Conservation (phyloP, 2,329 filamentous ascomycete species). For the Ophiocordyceps camponoti-leonardi region DNA sequence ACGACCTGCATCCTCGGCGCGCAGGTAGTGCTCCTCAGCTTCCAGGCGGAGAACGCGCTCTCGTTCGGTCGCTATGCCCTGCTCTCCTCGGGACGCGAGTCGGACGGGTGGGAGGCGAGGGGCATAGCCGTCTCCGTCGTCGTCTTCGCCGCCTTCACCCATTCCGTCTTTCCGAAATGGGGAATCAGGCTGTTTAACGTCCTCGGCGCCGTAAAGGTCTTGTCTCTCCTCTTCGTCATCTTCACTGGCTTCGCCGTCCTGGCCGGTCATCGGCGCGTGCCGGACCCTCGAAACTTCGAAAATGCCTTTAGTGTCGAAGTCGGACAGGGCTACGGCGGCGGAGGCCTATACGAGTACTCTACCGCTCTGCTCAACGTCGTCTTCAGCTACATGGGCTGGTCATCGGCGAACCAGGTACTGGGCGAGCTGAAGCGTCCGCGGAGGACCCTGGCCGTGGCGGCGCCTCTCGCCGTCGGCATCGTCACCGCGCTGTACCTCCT, state of each 20-base stretch:
- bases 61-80: constrained; percentile 49
- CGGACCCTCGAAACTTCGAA: constrained; percentile 38
- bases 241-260: constrained; percentile 41
- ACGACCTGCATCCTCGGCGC: constrained; percentile 46
- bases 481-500: constrained; percentile 45
- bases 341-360: constrained; percentile 31
- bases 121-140: constrained; percentile 36
- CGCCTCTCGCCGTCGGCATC: constrained; percentile 37
- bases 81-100: constrained; percentile 35
- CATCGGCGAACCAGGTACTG: constrained; percentile 45
- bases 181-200: constrained; percentile 42
- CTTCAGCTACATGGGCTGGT: constrained; percentile 47
- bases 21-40: constrained; percentile 45
- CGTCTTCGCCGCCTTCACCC: constrained; percentile 35
- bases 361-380: constrained; percentile 40
- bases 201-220: constrained; percentile 42
- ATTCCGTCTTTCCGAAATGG: constrained; percentile 35
- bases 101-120: constrained; percentile 37
- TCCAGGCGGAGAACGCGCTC: constrained; percentile 54
- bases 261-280: constrained; percentile 27
- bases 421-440: constrained; percentile 37
- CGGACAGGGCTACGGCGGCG: constrained; percentile 22
- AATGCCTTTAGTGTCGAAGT: constrained; percentile 25
- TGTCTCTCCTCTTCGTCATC: constrained; percentile 41
- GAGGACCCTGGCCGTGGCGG: constrained; percentile 35